phyloP scores from a whole-genome alignment of 805 yeast genomes.

The Hanseniaspora hatyaiensis region DNA sequence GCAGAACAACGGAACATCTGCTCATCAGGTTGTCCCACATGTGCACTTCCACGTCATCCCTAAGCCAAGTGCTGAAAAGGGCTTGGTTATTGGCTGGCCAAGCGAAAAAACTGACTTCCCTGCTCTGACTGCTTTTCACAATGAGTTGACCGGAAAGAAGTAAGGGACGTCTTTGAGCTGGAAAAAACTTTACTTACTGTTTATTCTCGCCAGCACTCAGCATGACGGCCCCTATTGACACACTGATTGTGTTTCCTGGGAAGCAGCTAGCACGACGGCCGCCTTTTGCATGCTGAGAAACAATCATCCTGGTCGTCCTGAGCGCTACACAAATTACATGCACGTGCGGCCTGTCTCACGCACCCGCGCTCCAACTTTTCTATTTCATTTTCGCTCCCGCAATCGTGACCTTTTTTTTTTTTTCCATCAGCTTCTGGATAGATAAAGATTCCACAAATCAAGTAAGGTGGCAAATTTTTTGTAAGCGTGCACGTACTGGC shows the following conservation, averaged over 20 bases:
- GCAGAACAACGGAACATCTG: slow-evolving; percentile 89
- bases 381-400: too few species aligned
- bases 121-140: slow-evolving; percentile 55
- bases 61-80: slow-evolving; percentile 59
- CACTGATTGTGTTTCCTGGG: too few species aligned
- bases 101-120: slow-evolving; percentile 65
- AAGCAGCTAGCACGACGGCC: too few species aligned
- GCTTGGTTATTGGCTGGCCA: slow-evolving; percentile 93
- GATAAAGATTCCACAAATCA: background rate
- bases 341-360: too few species aligned
- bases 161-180: slow-evolving; percentile 8
- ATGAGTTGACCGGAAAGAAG: slow-evolving; percentile 39
- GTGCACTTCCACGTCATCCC: slow-evolving; percentile 97
- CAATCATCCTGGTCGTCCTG: too few species aligned
- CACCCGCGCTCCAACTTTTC: too few species aligned
- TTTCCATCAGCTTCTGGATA: background rate
- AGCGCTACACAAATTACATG: too few species aligned
- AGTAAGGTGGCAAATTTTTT: slow-evolving; percentile 6
- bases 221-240: too few species aligned
- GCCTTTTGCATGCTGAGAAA: too few species aligned
- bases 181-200: too few species aligned
- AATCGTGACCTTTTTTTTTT: background rate
- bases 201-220: too few species aligned
- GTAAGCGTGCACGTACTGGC: too few species aligned
- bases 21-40: slow-evolving; percentile 91